phyloP scores from a whole-genome alignment of 2,329 filamentous ascomycete species.

The Neoscytalidium dimidiatum region DNA sequence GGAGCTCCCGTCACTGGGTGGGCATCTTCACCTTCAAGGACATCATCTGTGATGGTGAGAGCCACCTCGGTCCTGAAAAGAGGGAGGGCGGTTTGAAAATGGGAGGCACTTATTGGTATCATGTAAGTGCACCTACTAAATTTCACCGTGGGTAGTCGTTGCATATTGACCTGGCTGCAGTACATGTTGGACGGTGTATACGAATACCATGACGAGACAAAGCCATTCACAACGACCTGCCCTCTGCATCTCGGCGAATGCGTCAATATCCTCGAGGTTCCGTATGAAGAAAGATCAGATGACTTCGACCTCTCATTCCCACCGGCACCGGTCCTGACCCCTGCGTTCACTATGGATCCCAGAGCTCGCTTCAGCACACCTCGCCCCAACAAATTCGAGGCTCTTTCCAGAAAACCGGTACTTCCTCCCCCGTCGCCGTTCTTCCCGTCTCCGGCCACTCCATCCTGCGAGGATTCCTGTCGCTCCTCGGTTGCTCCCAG shows the following conservation, averaged over 20 bases:
- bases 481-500: background rate
- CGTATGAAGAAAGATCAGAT: conserved; percentile 54
- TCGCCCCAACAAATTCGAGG: conserved; percentile 43
- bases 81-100: conserved; percentile 83
- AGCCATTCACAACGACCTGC: conserved; percentile 76
- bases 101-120: conserved; percentile 95
- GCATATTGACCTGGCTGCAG: conserved; percentile 49
- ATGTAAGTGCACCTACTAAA: conserved; percentile 59
- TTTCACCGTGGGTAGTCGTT: background rate
- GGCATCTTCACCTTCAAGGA: conserved; percentile 86
- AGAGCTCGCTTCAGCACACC: conserved; percentile 71
- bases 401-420: conserved; percentile 5
- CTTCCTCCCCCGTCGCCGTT: conserved; percentile 6
- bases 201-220: conserved; percentile 72
- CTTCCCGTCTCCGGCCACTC: conserved; percentile 7
- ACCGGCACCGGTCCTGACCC: conserved; percentile 47
- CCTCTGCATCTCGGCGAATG: conserved; percentile 85
- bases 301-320: background rate
- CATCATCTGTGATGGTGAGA: conserved; percentile 77
- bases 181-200: conserved; percentile 79
- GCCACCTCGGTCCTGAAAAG: conserved; percentile 52
- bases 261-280: conserved; percentile 82
- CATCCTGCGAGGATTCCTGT: conserved; percentile 9
- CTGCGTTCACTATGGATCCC: conserved; percentile 66
- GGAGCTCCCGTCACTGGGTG: conserved; percentile 76